phyloP scores from a whole-genome alignment of 2,329 filamentous ascomycete genomes.

The Xylaria sp. region DNA sequence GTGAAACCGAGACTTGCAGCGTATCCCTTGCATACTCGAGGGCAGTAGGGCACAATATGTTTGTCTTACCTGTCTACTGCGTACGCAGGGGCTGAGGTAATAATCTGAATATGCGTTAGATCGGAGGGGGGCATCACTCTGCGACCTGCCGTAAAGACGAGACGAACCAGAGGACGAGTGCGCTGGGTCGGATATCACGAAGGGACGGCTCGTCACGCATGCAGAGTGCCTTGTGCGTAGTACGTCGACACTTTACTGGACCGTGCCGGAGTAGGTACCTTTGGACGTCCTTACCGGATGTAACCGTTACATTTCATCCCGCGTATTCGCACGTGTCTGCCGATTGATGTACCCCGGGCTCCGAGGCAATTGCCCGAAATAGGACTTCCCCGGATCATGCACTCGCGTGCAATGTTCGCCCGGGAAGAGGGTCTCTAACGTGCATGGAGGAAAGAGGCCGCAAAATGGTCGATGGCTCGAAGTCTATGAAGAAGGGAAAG shows the following conservation, averaged over 20 bases:
- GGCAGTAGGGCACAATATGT: background rate
- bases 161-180: background rate
- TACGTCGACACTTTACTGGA: too few relatives aligned
- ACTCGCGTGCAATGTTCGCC: conserved; percentile 2
- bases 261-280: background rate
- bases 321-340: conserved; percentile 23
- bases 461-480: too few relatives aligned
- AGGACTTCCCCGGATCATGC: background rate
- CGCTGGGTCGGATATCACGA: conserved; percentile 4
- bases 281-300: conserved; percentile 12
- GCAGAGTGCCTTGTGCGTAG: background rate
- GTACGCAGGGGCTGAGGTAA: conserved; percentile 9
- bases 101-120: conserved; percentile 12
- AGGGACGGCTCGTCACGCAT: conserved; percentile 24
- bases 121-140: conserved; percentile 9
- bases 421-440: background rate
- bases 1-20: background rate
- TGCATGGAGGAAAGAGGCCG: background rate
- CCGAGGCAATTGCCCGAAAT: conserved; percentile 8
- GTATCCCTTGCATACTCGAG: background rate
- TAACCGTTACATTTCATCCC: conserved; percentile 23
- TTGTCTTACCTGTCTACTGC: too few relatives aligned
- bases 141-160: conserved; percentile 14
- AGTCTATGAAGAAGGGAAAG: too few relatives aligned
- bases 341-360: conserved; percentile 23